These are phyloP conservation scores for Psilocybe tampanensis DNA, from an alignment of 768 basidiomycete genomes.

Conservation along the genomic window DNA sequence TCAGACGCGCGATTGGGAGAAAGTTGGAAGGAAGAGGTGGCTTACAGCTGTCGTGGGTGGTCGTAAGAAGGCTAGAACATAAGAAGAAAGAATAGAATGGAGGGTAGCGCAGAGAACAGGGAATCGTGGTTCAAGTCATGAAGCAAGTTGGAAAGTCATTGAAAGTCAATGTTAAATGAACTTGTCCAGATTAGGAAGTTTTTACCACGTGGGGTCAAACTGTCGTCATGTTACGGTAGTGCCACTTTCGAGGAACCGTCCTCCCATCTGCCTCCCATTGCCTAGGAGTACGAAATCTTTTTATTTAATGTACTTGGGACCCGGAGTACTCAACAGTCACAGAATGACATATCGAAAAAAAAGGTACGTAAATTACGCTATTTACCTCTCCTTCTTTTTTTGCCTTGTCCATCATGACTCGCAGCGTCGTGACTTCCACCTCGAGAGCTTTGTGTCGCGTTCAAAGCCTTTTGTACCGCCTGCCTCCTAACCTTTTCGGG, in stretches of 20 bases:
- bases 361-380: background rate
- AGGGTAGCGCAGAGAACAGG: conserved; percentile 3
- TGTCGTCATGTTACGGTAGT: background rate
- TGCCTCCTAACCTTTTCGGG: conserved; percentile 69
- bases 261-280: too few relatives aligned
- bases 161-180: conserved; percentile 2
- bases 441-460: background rate
- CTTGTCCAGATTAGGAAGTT: conserved; percentile 7
- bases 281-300: too few relatives aligned
- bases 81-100: background rate
- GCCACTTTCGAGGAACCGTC: background rate
- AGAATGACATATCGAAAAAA: too few relatives aligned
- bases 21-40: background rate
- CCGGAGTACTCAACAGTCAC: too few relatives aligned
- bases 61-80: background rate
- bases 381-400: background rate
- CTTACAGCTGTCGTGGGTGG: background rate
- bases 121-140: conserved; percentile 2
- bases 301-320: too few relatives aligned
- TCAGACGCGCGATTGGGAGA: background rate
- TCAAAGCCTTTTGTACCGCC: conserved; percentile 55
- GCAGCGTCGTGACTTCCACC: background rate
- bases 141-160: background rate
- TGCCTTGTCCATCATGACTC: background rate
- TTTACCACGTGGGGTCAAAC: background rate